These are phyloP conservation scores for Eimeria zaria DNA, from an alignment of 169 alveolate genomes.

Conservation along the genomic window DNA sequence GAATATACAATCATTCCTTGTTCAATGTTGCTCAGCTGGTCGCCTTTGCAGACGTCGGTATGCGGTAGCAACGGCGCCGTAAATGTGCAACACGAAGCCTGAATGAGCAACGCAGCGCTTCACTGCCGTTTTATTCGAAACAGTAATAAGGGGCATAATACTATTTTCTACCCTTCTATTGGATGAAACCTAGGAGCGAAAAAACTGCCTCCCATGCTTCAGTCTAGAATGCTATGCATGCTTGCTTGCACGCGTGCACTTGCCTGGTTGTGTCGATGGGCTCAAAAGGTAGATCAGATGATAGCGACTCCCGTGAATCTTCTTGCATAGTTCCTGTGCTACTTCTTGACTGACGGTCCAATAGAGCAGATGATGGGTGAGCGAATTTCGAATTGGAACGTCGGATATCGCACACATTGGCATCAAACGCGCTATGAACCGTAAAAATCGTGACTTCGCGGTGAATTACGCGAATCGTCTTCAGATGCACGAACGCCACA, in stretches of 20 bases:
- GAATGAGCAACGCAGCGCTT: conserved; percentile 9
- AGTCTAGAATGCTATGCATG: neutral
- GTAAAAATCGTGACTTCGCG: conserved; percentile 70
- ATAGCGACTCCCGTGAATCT: conserved; percentile 26
- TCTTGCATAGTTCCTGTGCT: conserved; percentile 22
- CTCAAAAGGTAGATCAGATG: conserved; percentile 46
- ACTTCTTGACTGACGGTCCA: conserved; percentile 28
- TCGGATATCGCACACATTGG: conserved; percentile 44
- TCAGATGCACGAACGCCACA: conserved; percentile 58
- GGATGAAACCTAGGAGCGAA: neutral
- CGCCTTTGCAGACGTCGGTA: conserved; percentile 19
- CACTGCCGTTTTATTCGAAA: neutral
- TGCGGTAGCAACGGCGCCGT: conserved; percentile 56
- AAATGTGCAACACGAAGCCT: conserved; percentile 72
- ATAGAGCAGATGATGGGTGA: neutral
- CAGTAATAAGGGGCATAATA: neutral
- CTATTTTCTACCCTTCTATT: neutral
- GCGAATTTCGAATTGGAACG: conserved; percentile 45
- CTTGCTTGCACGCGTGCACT: conserved; percentile 1
- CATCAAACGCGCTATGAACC: conserved; percentile 65
- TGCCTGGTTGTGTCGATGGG: conserved; percentile 74
- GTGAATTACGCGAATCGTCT: conserved; percentile 66
- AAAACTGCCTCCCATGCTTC: neutral
- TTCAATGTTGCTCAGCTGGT: neutral
- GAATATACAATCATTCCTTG: neutral